Conservation (phyloP, 2,329 filamentous ascomycete genomes). For the Tolypocladium ovalisporum region DNA sequence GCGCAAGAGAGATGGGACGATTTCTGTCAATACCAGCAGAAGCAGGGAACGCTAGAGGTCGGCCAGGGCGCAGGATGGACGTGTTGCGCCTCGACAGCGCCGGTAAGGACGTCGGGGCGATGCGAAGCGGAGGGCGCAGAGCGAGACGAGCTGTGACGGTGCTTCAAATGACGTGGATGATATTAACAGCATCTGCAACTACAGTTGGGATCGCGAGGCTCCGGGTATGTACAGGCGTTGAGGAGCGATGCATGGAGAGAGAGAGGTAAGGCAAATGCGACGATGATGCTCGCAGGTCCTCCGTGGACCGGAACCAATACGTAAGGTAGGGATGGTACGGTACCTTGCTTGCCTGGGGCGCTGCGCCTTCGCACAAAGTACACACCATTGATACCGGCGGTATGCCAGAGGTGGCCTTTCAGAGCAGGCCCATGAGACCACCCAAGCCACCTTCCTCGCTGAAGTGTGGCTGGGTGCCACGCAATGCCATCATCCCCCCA, state of each 20-base stretch:
- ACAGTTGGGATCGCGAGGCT: background rate
- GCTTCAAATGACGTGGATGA: background rate
- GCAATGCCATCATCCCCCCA: background rate
- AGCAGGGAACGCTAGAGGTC: background rate
- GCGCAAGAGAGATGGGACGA: background rate
- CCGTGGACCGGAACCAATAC: background rate
- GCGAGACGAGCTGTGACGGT: background rate
- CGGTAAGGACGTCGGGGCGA: background rate
- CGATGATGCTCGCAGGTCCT: background rate
- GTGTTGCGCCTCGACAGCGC: background rate
- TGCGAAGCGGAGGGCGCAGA: background rate
- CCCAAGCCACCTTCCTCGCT: background rate
- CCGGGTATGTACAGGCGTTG: background rate
- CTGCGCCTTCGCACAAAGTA: too few relatives aligned
- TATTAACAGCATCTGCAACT: background rate
- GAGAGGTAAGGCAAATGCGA: background rate
- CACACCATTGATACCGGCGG: background rate
- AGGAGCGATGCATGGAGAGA: background rate
- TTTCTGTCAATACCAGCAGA: background rate
- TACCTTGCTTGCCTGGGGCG: too few relatives aligned
- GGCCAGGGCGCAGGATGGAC: background rate
- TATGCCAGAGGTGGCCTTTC: background rate
- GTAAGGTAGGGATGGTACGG: background rate
- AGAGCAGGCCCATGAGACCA: background rate
- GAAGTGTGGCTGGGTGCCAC: background rate